phyloP scores from a whole-genome alignment of 257 asterid genomes.

The Nemophila menziesii region DNA sequence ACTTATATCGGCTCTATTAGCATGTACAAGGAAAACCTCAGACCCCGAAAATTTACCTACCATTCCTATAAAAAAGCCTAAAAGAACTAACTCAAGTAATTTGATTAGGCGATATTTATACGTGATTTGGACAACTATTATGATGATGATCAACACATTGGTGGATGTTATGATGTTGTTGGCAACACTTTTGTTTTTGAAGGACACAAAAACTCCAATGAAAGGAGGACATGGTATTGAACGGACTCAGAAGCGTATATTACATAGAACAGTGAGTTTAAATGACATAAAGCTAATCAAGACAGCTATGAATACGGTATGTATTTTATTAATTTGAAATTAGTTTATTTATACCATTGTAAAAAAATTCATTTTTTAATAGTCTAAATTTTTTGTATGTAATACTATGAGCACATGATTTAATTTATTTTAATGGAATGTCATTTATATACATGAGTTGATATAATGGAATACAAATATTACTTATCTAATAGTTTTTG shows the following conservation, averaged over 20 bases:
- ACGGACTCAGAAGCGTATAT: slow-evolving; percentile 13
- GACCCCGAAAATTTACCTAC: slow-evolving; percentile 25
- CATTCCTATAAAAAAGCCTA: slow-evolving; percentile 6
- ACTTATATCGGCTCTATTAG: slow-evolving; percentile 18
- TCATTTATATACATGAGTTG: too few species aligned
- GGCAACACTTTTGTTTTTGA: slow-evolving; percentile 17
- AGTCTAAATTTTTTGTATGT: too few species aligned
- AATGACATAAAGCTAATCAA: slow-evolving; percentile 39
- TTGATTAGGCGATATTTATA: slow-evolving; percentile 1
- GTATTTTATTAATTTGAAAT: background rate
- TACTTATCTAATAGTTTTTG: too few species aligned
- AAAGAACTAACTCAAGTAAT: background rate
- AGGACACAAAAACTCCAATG: slow-evolving; percentile 26
- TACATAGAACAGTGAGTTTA: slow-evolving; percentile 20
- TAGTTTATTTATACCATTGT: background rate
- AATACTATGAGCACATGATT: too few species aligned
- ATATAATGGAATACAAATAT: too few species aligned
- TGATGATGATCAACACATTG: slow-evolving; percentile 14
- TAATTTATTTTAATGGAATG: too few species aligned
- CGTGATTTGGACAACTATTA: slow-evolving; percentile 11
- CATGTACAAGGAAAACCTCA: slow-evolving; percentile 20
- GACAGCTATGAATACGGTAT: slow-evolving; percentile 34
- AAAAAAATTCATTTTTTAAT: too few species aligned
- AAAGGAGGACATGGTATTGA: slow-evolving; percentile 15
- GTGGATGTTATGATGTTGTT: slow-evolving; percentile 13